phyloP scores from a whole-genome alignment of 1,284 basidiomycete species.

The Pascua sp. region DNA sequence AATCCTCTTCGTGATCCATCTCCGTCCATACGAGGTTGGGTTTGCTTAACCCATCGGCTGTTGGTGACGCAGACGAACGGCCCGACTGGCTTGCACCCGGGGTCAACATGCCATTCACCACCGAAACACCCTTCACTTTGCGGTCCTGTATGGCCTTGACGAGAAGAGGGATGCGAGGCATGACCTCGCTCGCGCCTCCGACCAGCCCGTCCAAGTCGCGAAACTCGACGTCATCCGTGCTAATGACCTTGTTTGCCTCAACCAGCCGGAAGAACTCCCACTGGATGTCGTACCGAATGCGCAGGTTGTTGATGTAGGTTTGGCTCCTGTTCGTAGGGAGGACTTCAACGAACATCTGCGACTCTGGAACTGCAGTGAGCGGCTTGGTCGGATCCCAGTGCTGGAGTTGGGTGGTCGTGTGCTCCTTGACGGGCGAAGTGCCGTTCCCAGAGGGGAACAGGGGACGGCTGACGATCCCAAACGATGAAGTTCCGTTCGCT shows the following conservation, averaged over 20 bases:
- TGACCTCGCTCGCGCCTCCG: conserved; percentile 13
- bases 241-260: background rate
- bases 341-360: conserved; percentile 12
- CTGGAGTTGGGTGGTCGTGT: background rate
- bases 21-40: conserved; percentile 10
- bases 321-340: conserved; percentile 22
- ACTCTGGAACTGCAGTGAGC: background rate
- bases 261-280: conserved; percentile 32
- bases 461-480: too few species aligned
- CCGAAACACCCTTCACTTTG: background rate
- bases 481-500: too few species aligned
- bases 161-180: conserved; percentile 3
- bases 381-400: conserved; percentile 1
- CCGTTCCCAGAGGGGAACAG: too few species aligned
- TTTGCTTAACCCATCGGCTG: too few species aligned
- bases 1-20: conserved; percentile 28
- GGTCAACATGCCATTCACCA: too few species aligned
- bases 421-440: too few species aligned
- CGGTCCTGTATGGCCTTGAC: background rate
- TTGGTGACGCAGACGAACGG: too few species aligned
- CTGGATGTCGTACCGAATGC: conserved; percentile 28
- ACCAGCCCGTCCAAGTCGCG: conserved; percentile 18
- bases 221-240: conserved; percentile 19
- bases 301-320: conserved; percentile 11
- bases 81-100: too few species aligned